A percentile compares a stretch with the other conserved stretches of the same genome.
These are phyloP conservation scores for Trichoderma erinaceum DNA, from an alignment of 495 filamentous ascomycete species.

Conservation along the genomic window DNA sequence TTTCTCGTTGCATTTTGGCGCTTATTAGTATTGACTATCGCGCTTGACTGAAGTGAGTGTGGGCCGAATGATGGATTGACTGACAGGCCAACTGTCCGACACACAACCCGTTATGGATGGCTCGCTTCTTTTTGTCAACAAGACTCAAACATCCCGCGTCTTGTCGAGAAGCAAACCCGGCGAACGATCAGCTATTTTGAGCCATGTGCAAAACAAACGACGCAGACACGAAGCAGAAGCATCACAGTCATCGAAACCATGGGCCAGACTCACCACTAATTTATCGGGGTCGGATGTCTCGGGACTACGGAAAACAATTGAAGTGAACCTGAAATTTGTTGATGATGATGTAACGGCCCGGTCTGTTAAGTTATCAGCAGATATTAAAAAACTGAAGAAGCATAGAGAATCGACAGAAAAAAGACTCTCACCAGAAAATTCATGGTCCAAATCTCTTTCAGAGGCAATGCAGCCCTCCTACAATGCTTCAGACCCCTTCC, in stretches of 20 bases:
- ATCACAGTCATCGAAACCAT: not conserved
- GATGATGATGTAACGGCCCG: not conserved
- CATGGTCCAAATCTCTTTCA: not conserved
- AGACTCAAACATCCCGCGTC: not conserved
- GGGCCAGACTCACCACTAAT: not conserved
- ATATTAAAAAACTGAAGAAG: not conserved
- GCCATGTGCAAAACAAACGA: slow-evolving; percentile 1
- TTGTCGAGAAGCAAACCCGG: not conserved
- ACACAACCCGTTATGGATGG: not conserved
- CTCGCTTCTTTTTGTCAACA: not conserved
- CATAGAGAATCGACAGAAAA: not conserved
- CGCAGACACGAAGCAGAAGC: not conserved
- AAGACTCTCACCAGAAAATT: not conserved
- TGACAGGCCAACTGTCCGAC: not conserved
- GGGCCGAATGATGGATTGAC: not conserved
- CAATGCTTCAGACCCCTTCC: not conserved
- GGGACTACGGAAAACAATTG: not conserved
- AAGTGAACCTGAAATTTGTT: not conserved
- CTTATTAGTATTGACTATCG: not conserved
- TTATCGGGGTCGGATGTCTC: not conserved
- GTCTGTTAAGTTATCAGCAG: too few relatives aligned
- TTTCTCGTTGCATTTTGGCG: not conserved
- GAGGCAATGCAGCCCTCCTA: not conserved
- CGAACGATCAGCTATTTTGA: not conserved
- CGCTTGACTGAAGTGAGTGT: not conserved